Evolutionary conservation across 2,329 filamentous ascomycete species (phyloP).

Genomic region (Pyrenophora teres): DNA sequence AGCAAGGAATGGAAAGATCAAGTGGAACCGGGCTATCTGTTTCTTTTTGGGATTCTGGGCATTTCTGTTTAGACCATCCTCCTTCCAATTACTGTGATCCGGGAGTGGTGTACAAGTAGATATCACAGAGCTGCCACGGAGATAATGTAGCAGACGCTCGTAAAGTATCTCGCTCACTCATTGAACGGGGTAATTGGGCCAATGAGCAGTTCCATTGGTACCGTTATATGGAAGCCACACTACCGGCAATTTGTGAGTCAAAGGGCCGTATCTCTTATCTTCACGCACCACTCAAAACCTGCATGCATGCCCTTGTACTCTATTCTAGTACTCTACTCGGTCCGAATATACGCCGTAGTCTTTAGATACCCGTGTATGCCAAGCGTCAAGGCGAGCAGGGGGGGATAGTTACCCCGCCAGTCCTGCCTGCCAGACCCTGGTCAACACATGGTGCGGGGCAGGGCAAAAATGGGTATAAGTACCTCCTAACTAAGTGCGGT

Average conservation of each 20-base stretch:
- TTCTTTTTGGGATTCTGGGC: constrained; percentile 1
- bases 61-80: not conserved
- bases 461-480: not conserved
- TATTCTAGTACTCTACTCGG: not conserved
- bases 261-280: not conserved
- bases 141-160: not conserved
- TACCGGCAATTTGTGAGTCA: not conserved
- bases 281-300: not conserved
- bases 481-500: not conserved
- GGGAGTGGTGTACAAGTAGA: no score
- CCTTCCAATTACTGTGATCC: not conserved
- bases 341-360: not conserved
- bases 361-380: not conserved
- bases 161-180: not conserved
- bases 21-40: constrained; percentile 5
- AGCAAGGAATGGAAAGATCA: constrained; percentile 6
- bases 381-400: not conserved
- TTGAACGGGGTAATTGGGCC: not conserved
- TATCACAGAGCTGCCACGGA: no score
- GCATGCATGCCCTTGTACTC: not conserved
- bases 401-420: not conserved
- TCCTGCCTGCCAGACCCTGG: not conserved
- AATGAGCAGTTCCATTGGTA: not conserved
- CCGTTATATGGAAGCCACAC: not conserved
- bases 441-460: constrained; percentile 2